Evolutionary conservation across 495 filamentous ascomycete species (phyloP).

Genomic region (Penicillium cataractarum): DNA sequence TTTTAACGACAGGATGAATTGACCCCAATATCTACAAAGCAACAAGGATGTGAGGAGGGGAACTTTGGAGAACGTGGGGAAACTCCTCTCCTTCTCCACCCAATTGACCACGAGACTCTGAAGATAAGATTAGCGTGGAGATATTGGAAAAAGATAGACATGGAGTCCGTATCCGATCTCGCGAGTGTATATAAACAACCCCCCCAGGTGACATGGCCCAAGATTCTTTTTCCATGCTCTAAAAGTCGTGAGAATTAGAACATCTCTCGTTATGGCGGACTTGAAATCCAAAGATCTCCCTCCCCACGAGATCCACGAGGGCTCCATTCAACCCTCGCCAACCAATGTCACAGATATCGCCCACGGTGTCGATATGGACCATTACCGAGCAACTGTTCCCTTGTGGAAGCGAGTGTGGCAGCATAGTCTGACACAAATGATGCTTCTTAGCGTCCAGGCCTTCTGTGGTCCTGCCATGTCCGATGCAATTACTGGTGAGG

Average conservation of each 20-base stretch:
- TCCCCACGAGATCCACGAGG: not conserved
- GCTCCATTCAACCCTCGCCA: constrained; percentile 6
- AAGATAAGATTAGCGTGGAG: not conserved
- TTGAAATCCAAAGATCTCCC: not conserved
- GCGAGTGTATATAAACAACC: not conserved
- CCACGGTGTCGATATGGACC: constrained; percentile 17
- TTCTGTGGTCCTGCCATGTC: constrained; percentile 27
- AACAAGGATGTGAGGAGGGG: not conserved
- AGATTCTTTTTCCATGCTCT: not conserved
- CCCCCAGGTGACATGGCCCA: not conserved
- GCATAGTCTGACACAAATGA: constrained; percentile 39
- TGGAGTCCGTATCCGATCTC: not conserved
- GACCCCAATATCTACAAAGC: not conserved
- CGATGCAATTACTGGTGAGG: constrained; percentile 34
- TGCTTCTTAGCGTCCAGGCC: constrained; percentile 27
- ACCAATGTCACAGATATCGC: not conserved
- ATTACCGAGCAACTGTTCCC: constrained; percentile 26
- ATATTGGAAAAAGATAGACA: not conserved
- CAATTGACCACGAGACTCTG: not conserved
- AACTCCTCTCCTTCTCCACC: constrained; percentile 6
- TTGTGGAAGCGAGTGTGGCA: constrained; percentile 35
- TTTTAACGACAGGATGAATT: constrained; percentile 7
- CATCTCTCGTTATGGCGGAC: not conserved
- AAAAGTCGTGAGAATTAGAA: not conserved
- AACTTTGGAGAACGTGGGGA: constrained; percentile 15